These are phyloP conservation scores for Leishmania lainsoni DNA, from an alignment of 208 protist genomes.

Conservation along the genomic window DNA sequence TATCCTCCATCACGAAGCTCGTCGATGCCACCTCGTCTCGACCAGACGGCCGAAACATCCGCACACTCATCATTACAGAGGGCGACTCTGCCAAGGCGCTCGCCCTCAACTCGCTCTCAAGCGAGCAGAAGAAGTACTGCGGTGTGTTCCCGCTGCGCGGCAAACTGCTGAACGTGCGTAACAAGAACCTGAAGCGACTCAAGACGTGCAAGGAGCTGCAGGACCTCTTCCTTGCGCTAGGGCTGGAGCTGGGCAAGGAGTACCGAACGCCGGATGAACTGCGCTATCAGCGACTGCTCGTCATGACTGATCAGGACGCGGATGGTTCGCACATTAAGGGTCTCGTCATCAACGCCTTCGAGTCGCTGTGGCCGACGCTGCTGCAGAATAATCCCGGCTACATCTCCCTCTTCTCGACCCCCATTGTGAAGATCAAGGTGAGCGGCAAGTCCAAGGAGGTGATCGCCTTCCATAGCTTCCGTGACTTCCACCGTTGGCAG, in stretches of 20 bases:
- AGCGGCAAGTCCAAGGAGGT: slow-evolving; percentile 70
- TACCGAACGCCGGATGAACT: slow-evolving; percentile 85
- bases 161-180: slow-evolving; percentile 98
- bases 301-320: slow-evolving; percentile 99
- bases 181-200: slow-evolving; percentile 92
- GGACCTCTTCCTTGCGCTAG: slow-evolving; percentile 87
- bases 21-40: slow-evolving; percentile 90
- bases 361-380: slow-evolving; percentile 98
- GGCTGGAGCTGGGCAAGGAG: slow-evolving; percentile 77
- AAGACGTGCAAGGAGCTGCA: slow-evolving; percentile 93
- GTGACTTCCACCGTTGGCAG: slow-evolving; percentile 97
- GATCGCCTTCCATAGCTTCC: slow-evolving; percentile 98
- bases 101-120: slow-evolving; percentile 95
- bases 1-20: slow-evolving; percentile 97
- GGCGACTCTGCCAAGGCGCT: slow-evolving; percentile 99
- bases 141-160: slow-evolving; percentile 98
- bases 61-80: slow-evolving; percentile 98
- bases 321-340: slow-evolving; percentile 99
- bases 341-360: slow-evolving; percentile 99
- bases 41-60: slow-evolving; percentile 77
- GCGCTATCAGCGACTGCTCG: slow-evolving; percentile 99
- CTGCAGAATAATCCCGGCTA: slow-evolving; percentile 89
- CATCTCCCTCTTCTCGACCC: slow-evolving; percentile 98
- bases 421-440: slow-evolving; percentile 98
- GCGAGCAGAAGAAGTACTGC: slow-evolving; percentile 95